These are phyloP conservation scores for Teunomyces stri DNA, from an alignment of 805 yeast genomes.

Conservation along the genomic window DNA sequence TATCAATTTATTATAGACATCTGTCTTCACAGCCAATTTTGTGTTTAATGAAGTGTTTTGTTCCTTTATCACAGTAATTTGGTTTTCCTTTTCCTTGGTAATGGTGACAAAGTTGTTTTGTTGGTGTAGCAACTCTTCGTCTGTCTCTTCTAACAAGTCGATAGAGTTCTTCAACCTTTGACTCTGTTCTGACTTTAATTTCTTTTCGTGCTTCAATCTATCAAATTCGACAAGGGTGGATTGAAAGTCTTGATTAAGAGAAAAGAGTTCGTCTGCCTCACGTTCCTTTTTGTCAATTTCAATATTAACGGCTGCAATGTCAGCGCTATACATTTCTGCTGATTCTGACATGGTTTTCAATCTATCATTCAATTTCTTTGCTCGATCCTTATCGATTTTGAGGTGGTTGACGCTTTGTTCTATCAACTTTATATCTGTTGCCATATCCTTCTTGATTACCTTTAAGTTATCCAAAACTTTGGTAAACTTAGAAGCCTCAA, in stretches of 20 bases:
- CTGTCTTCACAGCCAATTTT: constrained; percentile 18
- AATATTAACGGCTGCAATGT: constrained; percentile 48
- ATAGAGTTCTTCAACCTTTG: constrained; percentile 48
- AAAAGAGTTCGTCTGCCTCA: constrained; percentile 62
- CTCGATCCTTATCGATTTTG: constrained; percentile 69
- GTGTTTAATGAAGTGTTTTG: constrained; percentile 13
- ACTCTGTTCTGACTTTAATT: constrained; percentile 49
- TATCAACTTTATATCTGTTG: constrained; percentile 68
- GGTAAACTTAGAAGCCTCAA: constrained; percentile 91
- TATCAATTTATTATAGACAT: constrained; percentile 30
- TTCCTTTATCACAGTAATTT: constrained; percentile 11
- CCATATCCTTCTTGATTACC: constrained; percentile 70
- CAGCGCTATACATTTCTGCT: constrained; percentile 42
- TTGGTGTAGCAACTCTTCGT: constrained; percentile 27
- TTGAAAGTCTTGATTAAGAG: constrained; percentile 79
- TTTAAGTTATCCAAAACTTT: constrained; percentile 84
- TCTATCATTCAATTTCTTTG: constrained; percentile 53
- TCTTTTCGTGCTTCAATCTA: constrained; percentile 48
- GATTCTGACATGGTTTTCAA: constrained; percentile 42
- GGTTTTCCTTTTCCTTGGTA: constrained; percentile 15
- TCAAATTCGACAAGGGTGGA: constrained; percentile 63
- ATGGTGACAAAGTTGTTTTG: constrained; percentile 28
- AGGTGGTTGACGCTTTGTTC: constrained; percentile 79
- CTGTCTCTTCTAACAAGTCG: constrained; percentile 41
- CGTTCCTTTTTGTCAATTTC: constrained; percentile 53